Evolutionary conservation across 495 filamentous ascomycete genomes (phyloP), one percentile per base, ranked within the genome.

Genomic region (Lentithecium fluviatile): DNA sequence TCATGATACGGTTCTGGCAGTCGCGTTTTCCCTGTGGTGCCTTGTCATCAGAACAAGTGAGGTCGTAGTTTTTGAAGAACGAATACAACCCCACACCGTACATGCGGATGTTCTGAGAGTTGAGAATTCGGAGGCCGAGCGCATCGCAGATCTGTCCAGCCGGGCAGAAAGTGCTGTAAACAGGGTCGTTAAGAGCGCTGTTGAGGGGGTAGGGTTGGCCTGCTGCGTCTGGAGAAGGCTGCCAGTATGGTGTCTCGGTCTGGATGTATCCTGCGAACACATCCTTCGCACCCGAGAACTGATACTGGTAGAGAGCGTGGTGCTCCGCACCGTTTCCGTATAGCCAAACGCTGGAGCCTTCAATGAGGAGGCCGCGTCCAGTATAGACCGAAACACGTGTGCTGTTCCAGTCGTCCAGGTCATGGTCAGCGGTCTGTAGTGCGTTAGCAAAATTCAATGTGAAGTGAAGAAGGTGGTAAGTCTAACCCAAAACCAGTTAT

Each of bases 301-400:
- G 87, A 36, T 63, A 63, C 53, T 62, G 88, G 83, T 96, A 96
- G 11, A 97, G 78, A 64, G 89, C 85, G 69, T 83, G 88, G 78
- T 97, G 93, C 77, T 97, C 93, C 21, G 90, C 86, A 6, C 88
- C 81, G 5, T 88, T 94, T 43, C 86, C 91, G 69, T 85, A 95
- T 66, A 85, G 72, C 82, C 80, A 85, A 23, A 82, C 78, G 21
- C 79, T 70, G 40, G 55, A 49, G 69, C 58, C 80, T 75, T 95
- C 92, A 59, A 93, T 78, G 34, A 93, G 80, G 15, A 95, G 79
- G 60, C 92, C 93, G 59, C 93, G 88, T 45, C 91, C 93, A 68
- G 89, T 96, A 79, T 86, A 97, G 65, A 97, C 82, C 73, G 94
- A 88, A 74, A 96, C 87, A 74, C 96, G 93, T 59, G 82, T 83